Conservation (phyloP, 768 basidiomycete species). For the Phaffia australis region DNA sequence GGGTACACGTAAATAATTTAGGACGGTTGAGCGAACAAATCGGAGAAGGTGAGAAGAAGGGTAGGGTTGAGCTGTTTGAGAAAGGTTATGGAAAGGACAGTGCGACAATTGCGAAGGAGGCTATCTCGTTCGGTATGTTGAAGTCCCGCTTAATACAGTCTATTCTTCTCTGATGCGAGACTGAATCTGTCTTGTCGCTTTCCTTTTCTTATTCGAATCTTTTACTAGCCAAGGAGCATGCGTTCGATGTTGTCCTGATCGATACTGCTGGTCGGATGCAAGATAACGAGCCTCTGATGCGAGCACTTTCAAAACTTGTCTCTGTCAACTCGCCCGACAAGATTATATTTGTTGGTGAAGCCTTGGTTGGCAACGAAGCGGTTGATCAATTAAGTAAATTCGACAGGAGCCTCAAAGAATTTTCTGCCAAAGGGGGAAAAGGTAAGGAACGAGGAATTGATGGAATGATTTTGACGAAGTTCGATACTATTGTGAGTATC, state of each 20-base stretch:
- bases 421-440: slow-evolving; percentile 53
- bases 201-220: slow-evolving; percentile 10
- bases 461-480: slow-evolving; percentile 96
- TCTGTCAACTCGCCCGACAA: slow-evolving; percentile 91
- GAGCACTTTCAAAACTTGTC: slow-evolving; percentile 95
- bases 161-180: neutral
- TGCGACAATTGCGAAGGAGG: slow-evolving; percentile 94
- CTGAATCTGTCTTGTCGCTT: neutral
- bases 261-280: slow-evolving; percentile 99
- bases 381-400: slow-evolving; percentile 97
- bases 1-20: slow-evolving; percentile 91
- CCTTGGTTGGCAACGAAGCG: slow-evolving; percentile 95
- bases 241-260: slow-evolving; percentile 92
- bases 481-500: slow-evolving; percentile 79
- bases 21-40: slow-evolving; percentile 59
- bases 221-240: slow-evolving; percentile 62
- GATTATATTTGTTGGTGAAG: slow-evolving; percentile 95
- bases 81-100: slow-evolving; percentile 97
- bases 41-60: slow-evolving; percentile 44
- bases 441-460: slow-evolving; percentile 84
- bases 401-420: slow-evolving; percentile 84
- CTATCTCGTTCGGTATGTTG: slow-evolving; percentile 68
- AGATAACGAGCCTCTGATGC: slow-evolving; percentile 98
- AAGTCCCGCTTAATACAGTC: neutral
- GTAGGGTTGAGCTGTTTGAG: slow-evolving; percentile 81